A percentile compares a stretch with the other conserved stretches of the same genome.
These are phyloP conservation scores for Globisporangium echinulatum DNA, from an alignment of 352 stramenopile genomes.

Conservation along the genomic window DNA sequence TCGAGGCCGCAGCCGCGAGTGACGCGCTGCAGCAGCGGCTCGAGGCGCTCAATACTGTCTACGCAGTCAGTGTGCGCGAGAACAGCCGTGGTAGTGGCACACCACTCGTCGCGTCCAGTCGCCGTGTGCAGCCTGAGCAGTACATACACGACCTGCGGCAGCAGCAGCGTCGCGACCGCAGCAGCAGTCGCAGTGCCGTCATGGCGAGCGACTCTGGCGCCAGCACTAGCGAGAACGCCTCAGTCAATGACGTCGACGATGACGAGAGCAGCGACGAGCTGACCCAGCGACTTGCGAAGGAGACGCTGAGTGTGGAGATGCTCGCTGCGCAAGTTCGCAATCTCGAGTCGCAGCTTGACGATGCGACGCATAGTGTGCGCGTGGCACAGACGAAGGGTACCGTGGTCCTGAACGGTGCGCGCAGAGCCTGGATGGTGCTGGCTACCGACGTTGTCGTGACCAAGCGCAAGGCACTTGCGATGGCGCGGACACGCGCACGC, in stretches of 20 bases:
- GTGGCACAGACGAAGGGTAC: constrained; percentile 24
- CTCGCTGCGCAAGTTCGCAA: constrained; percentile 16
- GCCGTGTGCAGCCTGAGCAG: constrained; percentile 4
- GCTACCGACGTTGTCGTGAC: constrained; percentile 20
- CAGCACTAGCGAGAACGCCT: too few species aligned
- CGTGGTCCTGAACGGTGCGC: constrained; percentile 34
- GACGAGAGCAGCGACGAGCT: constrained; percentile 4
- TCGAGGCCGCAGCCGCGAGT: constrained; percentile 6
- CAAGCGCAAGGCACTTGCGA: constrained; percentile 16
- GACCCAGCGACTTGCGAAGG: constrained; percentile 15
- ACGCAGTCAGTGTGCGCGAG: constrained; percentile 12
- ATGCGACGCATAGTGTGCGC: constrained; percentile 20
- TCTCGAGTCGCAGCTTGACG: constrained; percentile 23
- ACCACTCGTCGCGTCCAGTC: neutral
- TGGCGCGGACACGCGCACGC: constrained; percentile 7
- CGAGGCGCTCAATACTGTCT: constrained; percentile 6
- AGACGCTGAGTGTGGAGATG: constrained; percentile 20
- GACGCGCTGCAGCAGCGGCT: constrained; percentile 8
- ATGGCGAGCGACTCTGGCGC: neutral
- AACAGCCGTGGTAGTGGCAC: constrained; percentile 11
- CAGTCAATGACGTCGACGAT: neutral
- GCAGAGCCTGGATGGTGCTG: constrained; percentile 23
- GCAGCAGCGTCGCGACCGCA: neutral
- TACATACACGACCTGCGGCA: constrained; percentile 1
- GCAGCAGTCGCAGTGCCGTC: neutral